phyloP scores from a whole-genome alignment of 2,329 filamentous ascomycete species.

The Trichoderma brevicompactum region DNA sequence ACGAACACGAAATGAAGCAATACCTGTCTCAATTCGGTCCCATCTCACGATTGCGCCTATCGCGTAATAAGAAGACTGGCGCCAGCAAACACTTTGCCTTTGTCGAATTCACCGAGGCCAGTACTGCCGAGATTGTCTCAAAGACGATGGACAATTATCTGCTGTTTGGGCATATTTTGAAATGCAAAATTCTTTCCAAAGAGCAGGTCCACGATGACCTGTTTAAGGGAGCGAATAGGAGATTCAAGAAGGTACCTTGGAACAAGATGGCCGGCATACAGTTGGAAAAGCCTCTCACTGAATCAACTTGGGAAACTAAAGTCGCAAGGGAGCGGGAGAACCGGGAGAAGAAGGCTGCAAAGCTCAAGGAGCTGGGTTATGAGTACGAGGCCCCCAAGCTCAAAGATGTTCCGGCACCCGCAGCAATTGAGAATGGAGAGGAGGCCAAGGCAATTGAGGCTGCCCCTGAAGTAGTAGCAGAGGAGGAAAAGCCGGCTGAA shows the following conservation, averaged over 20 bases:
- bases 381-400: constrained; percentile 76
- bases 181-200: constrained; percentile 77
- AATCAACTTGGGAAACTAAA: constrained; percentile 78
- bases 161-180: constrained; percentile 90
- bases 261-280: constrained; percentile 81
- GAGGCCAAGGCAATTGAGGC: constrained; percentile 46
- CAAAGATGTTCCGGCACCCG: constrained; percentile 58
- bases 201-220: constrained; percentile 79
- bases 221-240: constrained; percentile 87
- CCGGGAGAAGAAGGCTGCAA: constrained; percentile 69
- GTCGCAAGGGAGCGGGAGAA: constrained; percentile 73
- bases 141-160: constrained; percentile 99
- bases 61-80: constrained; percentile 90
- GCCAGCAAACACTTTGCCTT: constrained; percentile 93
- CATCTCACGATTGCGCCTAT: constrained; percentile 78
- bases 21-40: constrained; percentile 94
- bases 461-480: constrained; percentile 36
- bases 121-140: constrained; percentile 82
- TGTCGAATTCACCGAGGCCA: constrained; percentile 82
- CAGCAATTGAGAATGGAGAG: constrained; percentile 44
- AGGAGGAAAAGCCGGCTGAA: constrained; percentile 36
- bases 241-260: constrained; percentile 87
- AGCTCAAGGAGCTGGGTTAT: constrained; percentile 81
- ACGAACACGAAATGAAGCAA: constrained; percentile 89
- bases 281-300: constrained; percentile 72